Evolutionary conservation across 2,329 filamentous ascomycete genomes (phyloP).

Genomic region (Pseudocercospora vitis): DNA sequence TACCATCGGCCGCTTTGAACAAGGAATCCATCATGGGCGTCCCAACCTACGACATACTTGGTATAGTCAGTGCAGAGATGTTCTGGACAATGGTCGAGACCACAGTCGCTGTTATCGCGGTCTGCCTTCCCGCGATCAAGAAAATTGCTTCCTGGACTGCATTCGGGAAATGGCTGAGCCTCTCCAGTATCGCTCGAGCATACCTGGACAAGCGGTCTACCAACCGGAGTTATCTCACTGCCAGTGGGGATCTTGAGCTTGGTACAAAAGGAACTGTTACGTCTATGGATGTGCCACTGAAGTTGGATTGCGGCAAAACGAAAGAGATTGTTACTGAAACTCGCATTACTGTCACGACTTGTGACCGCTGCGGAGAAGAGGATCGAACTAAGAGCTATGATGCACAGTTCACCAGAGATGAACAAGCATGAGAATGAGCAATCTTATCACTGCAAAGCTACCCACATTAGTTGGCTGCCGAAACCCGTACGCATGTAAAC

Average conservation of each 20-base stretch:
- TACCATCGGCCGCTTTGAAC: constrained; percentile 18
- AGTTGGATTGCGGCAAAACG: background rate
- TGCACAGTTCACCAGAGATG: no score
- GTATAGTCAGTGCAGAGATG: constrained; percentile 20
- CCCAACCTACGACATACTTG: constrained; percentile 20
- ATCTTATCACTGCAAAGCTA: no score
- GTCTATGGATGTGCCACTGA: constrained; percentile 2
- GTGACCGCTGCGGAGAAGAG: background rate
- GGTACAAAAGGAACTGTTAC: background rate
- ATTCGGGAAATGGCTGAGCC: constrained; percentile 10
- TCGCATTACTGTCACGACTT: background rate
- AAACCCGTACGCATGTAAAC: no score
- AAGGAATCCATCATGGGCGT: constrained; percentile 17
- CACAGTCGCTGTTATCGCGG: constrained; percentile 18
- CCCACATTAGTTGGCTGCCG: no score
- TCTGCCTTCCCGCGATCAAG: constrained; percentile 17
- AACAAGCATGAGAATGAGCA: no score
- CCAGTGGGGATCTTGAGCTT: background rate
- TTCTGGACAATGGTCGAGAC: constrained; percentile 24
- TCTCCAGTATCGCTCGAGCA: background rate
- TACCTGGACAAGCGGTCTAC: background rate
- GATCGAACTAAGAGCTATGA: no score
- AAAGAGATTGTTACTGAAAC: constrained; percentile 3
- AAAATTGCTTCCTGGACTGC: constrained; percentile 12
- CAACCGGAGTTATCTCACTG: background rate